Conservation (phyloP, 2,329 filamentous ascomycete species). For the Colletotrichum sidae region DNA sequence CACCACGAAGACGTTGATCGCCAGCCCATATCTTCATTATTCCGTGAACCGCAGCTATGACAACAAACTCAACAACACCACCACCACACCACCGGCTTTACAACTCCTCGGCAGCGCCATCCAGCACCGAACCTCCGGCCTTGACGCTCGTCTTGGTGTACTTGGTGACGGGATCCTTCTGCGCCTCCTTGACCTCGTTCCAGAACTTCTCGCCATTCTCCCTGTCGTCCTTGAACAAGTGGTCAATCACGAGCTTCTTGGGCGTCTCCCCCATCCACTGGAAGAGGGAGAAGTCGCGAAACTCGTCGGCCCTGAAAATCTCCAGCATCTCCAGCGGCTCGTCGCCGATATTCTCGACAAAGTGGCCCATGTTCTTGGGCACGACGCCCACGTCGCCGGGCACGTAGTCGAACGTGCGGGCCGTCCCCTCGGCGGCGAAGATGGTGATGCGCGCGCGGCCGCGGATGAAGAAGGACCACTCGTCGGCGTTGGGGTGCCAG, state of each 20-base stretch:
- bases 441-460: conserved; percentile 80
- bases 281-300: conserved; percentile 79
- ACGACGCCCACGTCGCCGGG: conserved; percentile 83
- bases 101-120: conserved; percentile 24
- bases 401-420: conserved; percentile 80
- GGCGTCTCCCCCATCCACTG: conserved; percentile 83
- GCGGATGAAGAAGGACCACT: conserved; percentile 83
- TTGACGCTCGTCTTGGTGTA: neutral
- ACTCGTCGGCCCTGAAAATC: conserved; percentile 78
- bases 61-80: no score
- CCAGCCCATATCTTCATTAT: no score
- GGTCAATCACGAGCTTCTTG: conserved; percentile 72
- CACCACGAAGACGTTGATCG: no score
- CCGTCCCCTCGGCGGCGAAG: conserved; percentile 75
- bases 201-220: conserved; percentile 73
- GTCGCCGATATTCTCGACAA: conserved; percentile 84
- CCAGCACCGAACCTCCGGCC: neutral
- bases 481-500: conserved; percentile 84
- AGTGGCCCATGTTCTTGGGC: conserved; percentile 82
- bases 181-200: conserved; percentile 69
- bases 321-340: conserved; percentile 82
- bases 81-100: neutral
- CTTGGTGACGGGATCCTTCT: conserved; percentile 66
- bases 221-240: conserved; percentile 72
- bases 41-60: no score